Conservation (phyloP, 176 grass and related monocot genomes). For the Zoysia pacifica region DNA sequence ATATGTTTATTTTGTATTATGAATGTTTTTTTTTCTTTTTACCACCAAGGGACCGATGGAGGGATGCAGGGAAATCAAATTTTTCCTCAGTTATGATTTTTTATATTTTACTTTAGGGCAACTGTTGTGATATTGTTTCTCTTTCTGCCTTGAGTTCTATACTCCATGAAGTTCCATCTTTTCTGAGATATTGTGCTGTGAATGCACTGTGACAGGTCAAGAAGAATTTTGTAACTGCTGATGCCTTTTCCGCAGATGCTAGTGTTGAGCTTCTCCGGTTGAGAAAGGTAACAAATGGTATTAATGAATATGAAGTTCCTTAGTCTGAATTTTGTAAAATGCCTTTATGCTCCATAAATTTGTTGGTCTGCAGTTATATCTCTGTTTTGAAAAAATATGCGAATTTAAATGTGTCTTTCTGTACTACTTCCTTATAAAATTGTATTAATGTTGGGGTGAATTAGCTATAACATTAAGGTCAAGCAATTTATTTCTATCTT, state of each 20-base stretch:
- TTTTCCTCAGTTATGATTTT: too few relatives aligned
- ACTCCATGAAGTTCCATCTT: neutral
- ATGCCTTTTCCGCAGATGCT: slow-evolving; percentile 25
- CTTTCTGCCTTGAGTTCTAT: neutral
- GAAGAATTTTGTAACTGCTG: slow-evolving; percentile 44
- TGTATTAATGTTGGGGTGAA: neutral
- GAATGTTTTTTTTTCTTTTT: neutral
- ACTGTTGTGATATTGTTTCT: neutral
- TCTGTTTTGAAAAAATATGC: slow-evolving; percentile 15
- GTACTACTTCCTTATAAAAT: neutral
- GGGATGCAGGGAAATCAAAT: too few relatives aligned
- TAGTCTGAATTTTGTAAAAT: slow-evolving; percentile 21
- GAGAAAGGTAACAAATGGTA: slow-evolving; percentile 60
- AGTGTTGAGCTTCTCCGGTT: slow-evolving; percentile 41
- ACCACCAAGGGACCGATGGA: too few relatives aligned
- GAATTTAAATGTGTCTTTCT: neutral
- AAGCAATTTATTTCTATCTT: neutral
- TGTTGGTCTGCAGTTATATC: neutral
- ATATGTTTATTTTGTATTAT: neutral
- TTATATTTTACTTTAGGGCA: neutral
- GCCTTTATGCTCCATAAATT: neutral
- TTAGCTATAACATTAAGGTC: neutral
- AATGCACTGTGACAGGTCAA: slow-evolving; percentile 52
- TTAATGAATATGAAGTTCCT: slow-evolving; percentile 15
- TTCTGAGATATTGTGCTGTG: slow-evolving; percentile 14